phyloP scores from a whole-genome alignment of 257 asterid genomes.

The Agastache rugosa region DNA sequence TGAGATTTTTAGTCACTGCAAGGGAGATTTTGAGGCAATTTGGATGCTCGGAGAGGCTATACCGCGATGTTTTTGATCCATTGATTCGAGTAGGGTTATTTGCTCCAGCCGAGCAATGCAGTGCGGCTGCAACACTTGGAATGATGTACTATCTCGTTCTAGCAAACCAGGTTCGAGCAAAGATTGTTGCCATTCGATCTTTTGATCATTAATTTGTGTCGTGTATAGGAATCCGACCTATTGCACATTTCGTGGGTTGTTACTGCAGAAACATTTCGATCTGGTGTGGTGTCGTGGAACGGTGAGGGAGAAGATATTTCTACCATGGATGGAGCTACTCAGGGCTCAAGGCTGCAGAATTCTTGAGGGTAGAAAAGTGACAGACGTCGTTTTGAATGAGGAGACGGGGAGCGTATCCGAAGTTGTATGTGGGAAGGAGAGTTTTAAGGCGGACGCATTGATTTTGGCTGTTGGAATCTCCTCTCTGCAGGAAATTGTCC shows the following conservation, averaged over 20 bases:
- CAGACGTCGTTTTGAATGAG: slow-evolving; percentile 52
- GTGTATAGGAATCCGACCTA: background rate
- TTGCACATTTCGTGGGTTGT: slow-evolving; percentile 15
- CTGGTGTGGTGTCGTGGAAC: slow-evolving; percentile 61
- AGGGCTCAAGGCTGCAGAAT: slow-evolving; percentile 61
- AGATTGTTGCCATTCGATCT: background rate
- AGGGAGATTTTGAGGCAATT: slow-evolving; percentile 65
- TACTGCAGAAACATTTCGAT: slow-evolving; percentile 55
- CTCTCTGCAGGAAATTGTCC: slow-evolving; percentile 61
- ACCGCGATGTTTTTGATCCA: slow-evolving; percentile 50
- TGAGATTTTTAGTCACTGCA: slow-evolving; percentile 59
- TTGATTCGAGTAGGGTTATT: slow-evolving; percentile 67
- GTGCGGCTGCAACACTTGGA: slow-evolving; percentile 69
- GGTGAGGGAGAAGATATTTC: slow-evolving; percentile 54
- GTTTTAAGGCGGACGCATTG: slow-evolving; percentile 58
- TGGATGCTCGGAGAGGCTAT: slow-evolving; percentile 69
- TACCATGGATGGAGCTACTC: slow-evolving; percentile 60
- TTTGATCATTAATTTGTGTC: background rate
- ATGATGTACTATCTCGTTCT: slow-evolving; percentile 54
- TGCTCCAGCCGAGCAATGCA: slow-evolving; percentile 69
- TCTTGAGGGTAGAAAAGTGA: slow-evolving; percentile 60
- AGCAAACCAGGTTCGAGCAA: slow-evolving; percentile 58
- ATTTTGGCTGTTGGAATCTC: slow-evolving; percentile 70
- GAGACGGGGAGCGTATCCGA: slow-evolving; percentile 55
- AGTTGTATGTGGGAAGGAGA: slow-evolving; percentile 65